phyloP scores from a whole-genome alignment of 129 eudicot genomes.

The Pittosporum tobira region DNA sequence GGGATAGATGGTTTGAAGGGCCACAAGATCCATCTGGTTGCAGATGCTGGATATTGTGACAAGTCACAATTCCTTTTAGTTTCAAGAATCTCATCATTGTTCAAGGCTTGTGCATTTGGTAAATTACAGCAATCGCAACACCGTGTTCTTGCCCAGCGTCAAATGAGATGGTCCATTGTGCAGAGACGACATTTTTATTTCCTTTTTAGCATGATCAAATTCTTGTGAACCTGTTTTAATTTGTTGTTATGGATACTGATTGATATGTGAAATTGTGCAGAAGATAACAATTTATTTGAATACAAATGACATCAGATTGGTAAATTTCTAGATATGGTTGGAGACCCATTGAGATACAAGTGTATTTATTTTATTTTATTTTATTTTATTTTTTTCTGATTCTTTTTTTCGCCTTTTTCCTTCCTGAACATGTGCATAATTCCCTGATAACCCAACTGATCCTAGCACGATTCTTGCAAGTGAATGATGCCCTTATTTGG shows the following conservation, averaged over 20 bases:
- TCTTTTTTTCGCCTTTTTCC: too few species aligned
- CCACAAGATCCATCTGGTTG: conserved; percentile 81
- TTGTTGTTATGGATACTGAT: neutral
- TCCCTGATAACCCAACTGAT: too few species aligned
- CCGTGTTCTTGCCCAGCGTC: conserved; percentile 9
- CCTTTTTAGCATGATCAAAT: neutral
- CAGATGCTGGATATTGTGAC: conserved; percentile 86
- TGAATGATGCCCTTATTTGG: too few species aligned
- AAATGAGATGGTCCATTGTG: conserved; percentile 13
- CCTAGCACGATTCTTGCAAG: too few species aligned
- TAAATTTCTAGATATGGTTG: neutral
- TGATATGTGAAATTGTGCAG: conserved; percentile 1
- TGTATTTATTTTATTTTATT: too few species aligned
- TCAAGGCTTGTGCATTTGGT: conserved; percentile 9
- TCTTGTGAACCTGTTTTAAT: neutral
- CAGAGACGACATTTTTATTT: conserved; percentile 10
- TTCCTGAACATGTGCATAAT: too few species aligned
- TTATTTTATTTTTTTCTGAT: too few species aligned
- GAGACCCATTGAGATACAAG: neutral
- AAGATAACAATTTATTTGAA: neutral
- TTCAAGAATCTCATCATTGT: neutral
- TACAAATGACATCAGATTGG: neutral
- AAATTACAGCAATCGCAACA: conserved; percentile 1
- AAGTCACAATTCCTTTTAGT: conserved; percentile 8
- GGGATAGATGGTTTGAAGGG: conserved; percentile 99